A percentile compares a stretch with the other conserved stretches of the same genome.
Conservation (phyloP, 345 rosid species). For the Populus nigra region DNA sequence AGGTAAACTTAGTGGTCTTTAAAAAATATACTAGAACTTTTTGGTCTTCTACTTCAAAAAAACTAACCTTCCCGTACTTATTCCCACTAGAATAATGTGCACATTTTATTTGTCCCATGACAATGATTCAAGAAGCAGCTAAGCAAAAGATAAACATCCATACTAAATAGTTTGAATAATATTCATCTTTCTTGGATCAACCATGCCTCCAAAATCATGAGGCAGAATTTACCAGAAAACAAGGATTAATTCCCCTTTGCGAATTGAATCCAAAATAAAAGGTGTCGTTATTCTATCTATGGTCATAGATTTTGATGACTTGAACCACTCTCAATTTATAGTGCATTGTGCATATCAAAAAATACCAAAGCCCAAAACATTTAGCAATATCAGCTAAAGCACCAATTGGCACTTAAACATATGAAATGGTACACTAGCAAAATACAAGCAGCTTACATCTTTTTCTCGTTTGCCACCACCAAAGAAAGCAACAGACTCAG, state of each 20-base stretch:
- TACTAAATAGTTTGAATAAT: neutral
- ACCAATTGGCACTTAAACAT: neutral
- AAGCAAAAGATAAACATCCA: neutral
- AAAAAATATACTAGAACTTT: neutral
- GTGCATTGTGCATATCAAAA: neutral
- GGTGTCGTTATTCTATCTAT: neutral
- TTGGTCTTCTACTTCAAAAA: neutral
- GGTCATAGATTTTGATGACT: neutral
- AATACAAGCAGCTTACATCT: slow-evolving; percentile 61
- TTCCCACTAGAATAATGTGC: neutral
- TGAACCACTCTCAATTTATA: neutral
- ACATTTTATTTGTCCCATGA: neutral
- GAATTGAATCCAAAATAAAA: neutral
- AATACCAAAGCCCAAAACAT: neutral
- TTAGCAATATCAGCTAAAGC: neutral
- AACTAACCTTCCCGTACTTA: neutral
- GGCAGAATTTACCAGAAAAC: neutral
- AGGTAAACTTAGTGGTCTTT: neutral
- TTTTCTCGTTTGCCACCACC: slow-evolving; percentile 99
- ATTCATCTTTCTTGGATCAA: neutral
- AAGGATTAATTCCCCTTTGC: neutral
- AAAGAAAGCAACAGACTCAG: slow-evolving; percentile 99
- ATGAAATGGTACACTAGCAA: slow-evolving; percentile 1
- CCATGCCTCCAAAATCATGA: neutral
- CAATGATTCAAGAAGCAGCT: neutral